A percentile compares a stretch with the other conserved stretches of the same genome.
Conservation (phyloP, 148 eudicot genomes). For the Pharnaceum exiguum region DNA sequence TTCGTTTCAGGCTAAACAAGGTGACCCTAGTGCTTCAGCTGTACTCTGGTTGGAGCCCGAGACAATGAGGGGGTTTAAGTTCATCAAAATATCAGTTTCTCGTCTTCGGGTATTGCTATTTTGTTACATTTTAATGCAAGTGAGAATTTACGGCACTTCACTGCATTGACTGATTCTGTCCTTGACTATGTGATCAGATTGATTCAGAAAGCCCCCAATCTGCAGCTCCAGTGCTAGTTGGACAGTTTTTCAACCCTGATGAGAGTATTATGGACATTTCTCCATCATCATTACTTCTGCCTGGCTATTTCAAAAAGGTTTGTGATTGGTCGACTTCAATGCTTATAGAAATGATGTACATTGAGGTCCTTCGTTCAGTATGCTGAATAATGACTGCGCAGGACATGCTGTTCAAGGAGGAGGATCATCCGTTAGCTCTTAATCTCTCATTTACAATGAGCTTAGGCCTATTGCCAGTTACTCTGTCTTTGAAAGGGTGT, state of each 20-base stretch:
- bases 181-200: conserved; percentile 42
- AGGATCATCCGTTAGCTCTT: conserved; percentile 89
- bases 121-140: background rate
- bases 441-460: conserved; percentile 68
- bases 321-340: background rate
- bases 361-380: background rate
- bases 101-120: conserved; percentile 74
- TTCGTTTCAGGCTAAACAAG: conserved; percentile 87
- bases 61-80: conserved; percentile 77
- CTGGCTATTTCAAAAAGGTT: conserved; percentile 58
- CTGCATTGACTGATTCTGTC: conserved; percentile 2
- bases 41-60: conserved; percentile 75
- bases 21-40: conserved; percentile 93
- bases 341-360: background rate
- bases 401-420: conserved; percentile 63
- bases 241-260: conserved; percentile 76
- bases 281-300: conserved; percentile 46
- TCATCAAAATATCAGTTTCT: conserved; percentile 91
- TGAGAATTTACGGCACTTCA: background rate
- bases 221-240: conserved; percentile 95
- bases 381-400: conserved; percentile 30
- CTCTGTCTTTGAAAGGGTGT: conserved; percentile 70
- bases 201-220: conserved; percentile 97
- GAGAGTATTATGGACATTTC: conserved; percentile 50
- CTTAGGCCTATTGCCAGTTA: conserved; percentile 82